Evolutionary conservation across 371 early-diverging fungal genomes (phyloP).

Genomic region (Mucor plumbeus): DNA sequence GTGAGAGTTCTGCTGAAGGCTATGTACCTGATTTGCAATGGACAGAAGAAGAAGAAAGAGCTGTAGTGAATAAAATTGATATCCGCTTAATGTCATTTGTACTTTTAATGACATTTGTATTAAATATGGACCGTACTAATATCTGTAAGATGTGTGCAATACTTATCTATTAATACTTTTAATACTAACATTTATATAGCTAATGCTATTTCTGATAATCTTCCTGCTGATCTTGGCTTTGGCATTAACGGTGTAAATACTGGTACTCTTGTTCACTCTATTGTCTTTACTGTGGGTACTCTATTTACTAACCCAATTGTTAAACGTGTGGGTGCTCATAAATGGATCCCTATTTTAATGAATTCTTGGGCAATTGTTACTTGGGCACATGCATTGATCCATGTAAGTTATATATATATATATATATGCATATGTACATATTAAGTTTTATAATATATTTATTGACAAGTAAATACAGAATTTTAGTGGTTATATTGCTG

Average conservation of each 20-base stretch:
- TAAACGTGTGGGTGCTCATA: slow-evolving; percentile 59
- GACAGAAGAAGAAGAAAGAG: slow-evolving; percentile 40
- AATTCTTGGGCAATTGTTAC: slow-evolving; percentile 64
- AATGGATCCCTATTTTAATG: slow-evolving; percentile 68
- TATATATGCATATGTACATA: too few species aligned
- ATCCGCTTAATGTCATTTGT: slow-evolving; percentile 38
- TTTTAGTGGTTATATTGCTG: slow-evolving; percentile 31
- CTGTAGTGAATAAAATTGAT: slow-evolving; percentile 35
- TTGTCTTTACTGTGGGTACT: slow-evolving; percentile 48
- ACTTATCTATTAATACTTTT: neutral
- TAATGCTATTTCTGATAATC: slow-evolving; percentile 50
- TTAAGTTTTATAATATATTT: neutral
- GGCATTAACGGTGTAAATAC: slow-evolving; percentile 44
- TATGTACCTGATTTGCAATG: slow-evolving; percentile 33
- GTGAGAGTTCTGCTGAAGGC: slow-evolving; percentile 11
- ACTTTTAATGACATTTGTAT: slow-evolving; percentile 30
- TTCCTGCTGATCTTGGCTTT: slow-evolving; percentile 47
- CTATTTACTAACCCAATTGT: slow-evolving; percentile 57
- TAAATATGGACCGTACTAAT: slow-evolving; percentile 14
- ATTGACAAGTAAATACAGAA: slow-evolving; percentile 18
- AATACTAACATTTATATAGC: slow-evolving; percentile 22
- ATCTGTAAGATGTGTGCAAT: slow-evolving; percentile 1
- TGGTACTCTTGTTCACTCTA: slow-evolving; percentile 39
- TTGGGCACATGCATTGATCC: slow-evolving; percentile 42
- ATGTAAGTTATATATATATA: slow-evolving; percentile 21